Conservation (phyloP, 2,329 filamentous ascomycete species). For the Ceratocystis eucalypticola region DNA sequence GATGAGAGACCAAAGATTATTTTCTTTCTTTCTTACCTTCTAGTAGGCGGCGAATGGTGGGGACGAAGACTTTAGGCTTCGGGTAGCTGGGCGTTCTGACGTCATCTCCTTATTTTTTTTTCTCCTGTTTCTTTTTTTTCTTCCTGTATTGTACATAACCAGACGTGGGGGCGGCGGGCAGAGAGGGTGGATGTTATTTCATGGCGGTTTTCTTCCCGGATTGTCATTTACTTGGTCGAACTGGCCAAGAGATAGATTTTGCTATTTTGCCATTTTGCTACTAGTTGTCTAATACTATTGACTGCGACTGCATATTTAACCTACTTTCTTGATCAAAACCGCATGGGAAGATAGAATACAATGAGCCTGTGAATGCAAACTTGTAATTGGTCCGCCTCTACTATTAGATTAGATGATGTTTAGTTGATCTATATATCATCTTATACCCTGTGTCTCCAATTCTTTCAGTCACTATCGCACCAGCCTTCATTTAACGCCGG, state of each 20-base stretch:
- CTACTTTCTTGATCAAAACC: neutral
- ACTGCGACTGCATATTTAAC: conserved; percentile 1
- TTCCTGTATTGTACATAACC: conserved; percentile 10
- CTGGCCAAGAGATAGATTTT: neutral
- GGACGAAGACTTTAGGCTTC: neutral
- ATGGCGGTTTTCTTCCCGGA: neutral
- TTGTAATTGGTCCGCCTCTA: neutral
- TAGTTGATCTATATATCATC: neutral
- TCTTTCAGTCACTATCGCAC: neutral
- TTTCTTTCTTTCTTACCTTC: neutral
- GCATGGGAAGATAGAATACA: neutral
- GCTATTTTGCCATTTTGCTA: neutral
- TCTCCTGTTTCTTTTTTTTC: conserved; percentile 7
- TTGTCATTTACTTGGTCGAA: conserved; percentile 1
- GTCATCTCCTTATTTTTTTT: conserved; percentile 2
- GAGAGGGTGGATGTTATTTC: neutral
- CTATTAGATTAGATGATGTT: neutral
- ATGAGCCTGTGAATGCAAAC: neutral
- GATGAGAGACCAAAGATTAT: neutral
- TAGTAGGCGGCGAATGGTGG: neutral
- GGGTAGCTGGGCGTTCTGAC: neutral
- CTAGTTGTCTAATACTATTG: neutral
- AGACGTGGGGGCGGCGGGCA: neutral
- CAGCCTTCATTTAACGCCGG: neutral
- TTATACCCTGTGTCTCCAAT: neutral